Evolutionary conservation across 129 eudicot genomes (phyloP), one percentile per base, ranked within the genome.

Genomic region (Oenanthe sinensis): DNA sequence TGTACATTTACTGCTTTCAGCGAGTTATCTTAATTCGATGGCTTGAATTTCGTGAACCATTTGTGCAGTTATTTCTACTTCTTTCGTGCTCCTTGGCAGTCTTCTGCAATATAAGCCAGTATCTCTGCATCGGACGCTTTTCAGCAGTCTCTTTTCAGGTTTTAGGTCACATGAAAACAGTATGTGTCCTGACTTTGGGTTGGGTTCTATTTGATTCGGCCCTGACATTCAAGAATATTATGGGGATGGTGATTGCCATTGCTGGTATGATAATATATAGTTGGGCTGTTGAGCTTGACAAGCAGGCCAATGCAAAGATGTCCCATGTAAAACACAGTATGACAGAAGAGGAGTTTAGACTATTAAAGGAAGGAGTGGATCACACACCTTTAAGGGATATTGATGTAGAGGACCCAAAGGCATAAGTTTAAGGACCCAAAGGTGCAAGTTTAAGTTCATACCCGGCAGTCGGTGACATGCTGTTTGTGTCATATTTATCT

Each of bases 161-260:
- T 79, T 82, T 93, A 74, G 98, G 98, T 7, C 98, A 93, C 91
- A 93, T 93, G 98, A 93, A 93, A 86, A 93, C 98, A 33, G 96
- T 93, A 9, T 86, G 91, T 36, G 98, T 93, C 80, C 88, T 93
- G 52, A 89, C 90, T 5, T 91, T 93, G 80, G 98, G 98, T 4
- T 93, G 98, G 98, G 81, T 93, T 47, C 84, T 93, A 73, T 93
- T 93, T 79, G 98, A 93, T 76, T 93, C 98, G 0, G 95, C 85
- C 82, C 79, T 93, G 86, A 93, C 98, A 8, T 86, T 93, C 76
- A 93, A 93, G 86, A 93, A 93, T 86, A 93, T 93, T 20, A 80
- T 85, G 87, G 98, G 98, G 30, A 93, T 93, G 98, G 62, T 89
- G 9, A 84, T 91, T 47, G 97, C 97, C 17, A 85, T 93, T 55